A percentile compares a stretch with the other conserved stretches of the same genome.
These are phyloP conservation scores for Macrocybe gigantea DNA, from an alignment of 768 basidiomycete species.

Conservation along the genomic window DNA sequence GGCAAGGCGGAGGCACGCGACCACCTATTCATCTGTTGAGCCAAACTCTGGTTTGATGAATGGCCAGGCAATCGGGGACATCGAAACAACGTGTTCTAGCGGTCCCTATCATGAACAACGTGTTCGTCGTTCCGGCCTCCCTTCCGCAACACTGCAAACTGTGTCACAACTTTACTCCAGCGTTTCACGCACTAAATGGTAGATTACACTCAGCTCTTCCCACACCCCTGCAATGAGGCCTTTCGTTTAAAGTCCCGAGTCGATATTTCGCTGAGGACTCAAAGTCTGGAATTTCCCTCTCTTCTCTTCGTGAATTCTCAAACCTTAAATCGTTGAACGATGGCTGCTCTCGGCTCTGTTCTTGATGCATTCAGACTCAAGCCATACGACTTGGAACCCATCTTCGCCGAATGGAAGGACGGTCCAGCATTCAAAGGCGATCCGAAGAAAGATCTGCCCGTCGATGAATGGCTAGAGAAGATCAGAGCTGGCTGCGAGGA, in stretches of 20 bases:
- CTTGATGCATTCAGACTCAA: slow-evolving; percentile 79
- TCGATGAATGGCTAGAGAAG: slow-evolving; percentile 68
- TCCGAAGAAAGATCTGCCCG: slow-evolving; percentile 59
- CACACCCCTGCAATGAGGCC: slow-evolving; percentile 16
- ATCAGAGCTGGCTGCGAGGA: slow-evolving; percentile 70
- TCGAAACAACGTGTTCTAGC: neutral
- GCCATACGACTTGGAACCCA: slow-evolving; percentile 66
- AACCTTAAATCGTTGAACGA: neutral
- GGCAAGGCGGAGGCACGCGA: too few relatives aligned
- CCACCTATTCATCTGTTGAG: too few relatives aligned
- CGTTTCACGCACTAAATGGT: slow-evolving; percentile 2
- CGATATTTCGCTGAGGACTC: neutral
- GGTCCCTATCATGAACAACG: slow-evolving; percentile 10
- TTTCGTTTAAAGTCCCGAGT: slow-evolving; percentile 6
- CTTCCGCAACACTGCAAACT: neutral
- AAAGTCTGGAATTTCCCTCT: slow-evolving; percentile 2
- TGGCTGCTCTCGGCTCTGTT: slow-evolving; percentile 24
- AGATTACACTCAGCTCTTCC: neutral
- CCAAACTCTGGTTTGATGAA: too few relatives aligned
- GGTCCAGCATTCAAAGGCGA: slow-evolving; percentile 65
- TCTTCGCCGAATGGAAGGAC: slow-evolving; percentile 59
- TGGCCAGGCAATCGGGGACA: too few relatives aligned
- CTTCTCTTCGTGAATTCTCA: slow-evolving; percentile 1
- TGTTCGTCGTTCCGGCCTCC: slow-evolving; percentile 10
- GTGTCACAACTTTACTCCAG: neutral